Conservation (phyloP, 768 basidiomycete genomes). For the Amylocystis lapponica region DNA sequence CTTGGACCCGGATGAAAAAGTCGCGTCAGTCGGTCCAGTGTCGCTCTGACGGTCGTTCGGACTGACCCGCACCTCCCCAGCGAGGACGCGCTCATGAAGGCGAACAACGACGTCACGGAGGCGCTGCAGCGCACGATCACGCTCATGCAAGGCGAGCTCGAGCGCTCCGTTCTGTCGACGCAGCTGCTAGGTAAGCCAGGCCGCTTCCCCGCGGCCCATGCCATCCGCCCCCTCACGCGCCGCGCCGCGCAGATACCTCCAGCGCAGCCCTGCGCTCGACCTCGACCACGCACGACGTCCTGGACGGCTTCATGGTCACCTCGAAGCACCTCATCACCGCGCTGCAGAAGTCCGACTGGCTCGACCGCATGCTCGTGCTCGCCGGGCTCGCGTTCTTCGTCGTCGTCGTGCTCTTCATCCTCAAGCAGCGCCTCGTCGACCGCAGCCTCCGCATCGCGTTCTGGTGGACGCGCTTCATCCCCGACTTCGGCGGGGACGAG, state of each 20-base stretch:
- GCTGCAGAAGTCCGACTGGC: conserved; percentile 86
- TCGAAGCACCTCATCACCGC: conserved; percentile 84
- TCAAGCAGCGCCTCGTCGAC: conserved; percentile 85
- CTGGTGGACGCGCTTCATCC: conserved; percentile 83
- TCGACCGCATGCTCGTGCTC: conserved; percentile 85
- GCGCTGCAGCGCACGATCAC: conserved; percentile 78
- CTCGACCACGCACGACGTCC: conserved; percentile 69
- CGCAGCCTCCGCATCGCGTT: conserved; percentile 72
- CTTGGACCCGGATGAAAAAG: conserved; percentile 56
- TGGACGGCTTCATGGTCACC: conserved; percentile 63
- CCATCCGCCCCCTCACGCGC: too few relatives aligned
- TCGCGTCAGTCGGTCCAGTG: conserved; percentile 39
- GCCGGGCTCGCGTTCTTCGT: conserved; percentile 78
- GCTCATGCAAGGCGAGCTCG: conserved; percentile 89
- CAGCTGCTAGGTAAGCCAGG: conserved; percentile 71
- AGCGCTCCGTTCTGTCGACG: conserved; percentile 76
- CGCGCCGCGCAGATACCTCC: conserved; percentile 53
- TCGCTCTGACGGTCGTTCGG: background rate
- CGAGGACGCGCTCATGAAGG: conserved; percentile 83
- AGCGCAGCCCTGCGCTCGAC: conserved; percentile 72
- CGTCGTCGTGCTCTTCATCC: conserved; percentile 76
- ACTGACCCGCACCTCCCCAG: conserved; percentile 29
- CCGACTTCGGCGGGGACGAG: conserved; percentile 39
- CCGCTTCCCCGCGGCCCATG: background rate
- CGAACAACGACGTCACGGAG: conserved; percentile 86